Base-by-base conservation (phyloP, 1,284 basidiomycete species). In the Phellopilus nigrolimitatus region DNA sequence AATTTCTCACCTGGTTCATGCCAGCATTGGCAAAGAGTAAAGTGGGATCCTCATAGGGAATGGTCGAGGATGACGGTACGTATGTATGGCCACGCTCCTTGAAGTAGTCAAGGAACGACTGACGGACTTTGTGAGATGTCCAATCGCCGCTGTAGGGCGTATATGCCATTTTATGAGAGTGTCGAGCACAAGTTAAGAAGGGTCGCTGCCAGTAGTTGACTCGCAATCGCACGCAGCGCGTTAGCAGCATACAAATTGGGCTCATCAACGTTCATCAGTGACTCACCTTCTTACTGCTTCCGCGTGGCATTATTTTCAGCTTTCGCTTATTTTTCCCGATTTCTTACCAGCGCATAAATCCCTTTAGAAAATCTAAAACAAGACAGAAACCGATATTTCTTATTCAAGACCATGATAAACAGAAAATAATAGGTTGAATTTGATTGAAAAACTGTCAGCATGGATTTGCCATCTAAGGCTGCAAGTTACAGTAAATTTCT, bases 11-110 rank as follows among this genome's bases (percentile, higher is more conserved):
- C 76, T 90, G 91, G 70, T 95, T 95, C 93, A 95, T 95, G 54
- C 94, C 92, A 58, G 95, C 95, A 74, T 99, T 99, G 59, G 95
- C 93, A 63, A 99, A 99, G 56, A 99, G 82, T 37, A 99, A 78
- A 5, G 95, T 97, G 2, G 97, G 92, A 69, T 95, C 93, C 59
- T 99, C 95, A 69, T 94, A 97, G 1, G 95, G 95, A 60, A 99
- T 91, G 41, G 93, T 95, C 10, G 91, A 82, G 4, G 91, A 94
- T 39, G 91, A 95, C n/a, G 88, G 88, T 54, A 95, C 91, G 67
- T 93, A 97, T 31, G 88, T 88, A 70, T 99, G 97, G 57, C 79
- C 76, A 61, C 83, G 82, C 45, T 74, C 72, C 53, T 81, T 74
- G 71, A 98, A 99, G 72, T 77, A 91, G 57, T 85, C 77, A 65